Base-by-base conservation (phyloP, 2,329 filamentous ascomycete species). In the Aspergillus nomiae region DNA sequence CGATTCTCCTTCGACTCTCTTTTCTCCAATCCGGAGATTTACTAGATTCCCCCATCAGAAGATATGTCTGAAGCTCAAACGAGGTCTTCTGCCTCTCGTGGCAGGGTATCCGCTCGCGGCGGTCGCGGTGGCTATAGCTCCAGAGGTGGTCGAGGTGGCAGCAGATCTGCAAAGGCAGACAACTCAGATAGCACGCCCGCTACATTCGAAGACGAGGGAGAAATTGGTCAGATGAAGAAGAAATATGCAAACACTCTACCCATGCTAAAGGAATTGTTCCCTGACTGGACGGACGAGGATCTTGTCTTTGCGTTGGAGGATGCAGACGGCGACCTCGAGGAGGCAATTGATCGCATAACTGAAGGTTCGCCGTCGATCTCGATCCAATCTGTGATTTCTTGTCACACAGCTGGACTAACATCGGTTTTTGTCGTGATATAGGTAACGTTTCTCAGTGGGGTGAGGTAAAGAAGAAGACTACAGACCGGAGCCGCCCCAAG, bases 211-310 rank as follows among this genome's bases (percentile, higher is more conserved):
- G 94, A 98, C 74, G 90, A 96, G 78, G 91, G 92, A 78, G 94
- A 97, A 80, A 86, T 98, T 70, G 92, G 90, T 76, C 89, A 96
- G 81, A 88, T 98, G 77, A 96, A 96, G 87, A 93, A 92, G 84
- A 89, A 92, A 78, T 95, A 96, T 77, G 87, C 90, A 74, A 83
- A 84, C 74, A 92, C 94, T 82, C 87, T 97, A 72, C 84, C 85
- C 66, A 88, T 90, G 73, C 89, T 99, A 77, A 93, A 92, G 82
- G 94, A 97, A 79, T 89, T 98, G 83, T 97, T 97, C 83, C 89
- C 92, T 64, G 90, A 93, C 80, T 98, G 94, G 95, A 94, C 93
- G 71, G 92, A 97, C 75, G 92, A 94, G 78, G 94, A 98, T 78
- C 88, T 98, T 67, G 88, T 98, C 68, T 95, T 95, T 78, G 94